These are phyloP conservation scores for Blastomyces percursus DNA, from an alignment of 2,329 filamentous ascomycete genomes.

Conservation along the genomic window DNA sequence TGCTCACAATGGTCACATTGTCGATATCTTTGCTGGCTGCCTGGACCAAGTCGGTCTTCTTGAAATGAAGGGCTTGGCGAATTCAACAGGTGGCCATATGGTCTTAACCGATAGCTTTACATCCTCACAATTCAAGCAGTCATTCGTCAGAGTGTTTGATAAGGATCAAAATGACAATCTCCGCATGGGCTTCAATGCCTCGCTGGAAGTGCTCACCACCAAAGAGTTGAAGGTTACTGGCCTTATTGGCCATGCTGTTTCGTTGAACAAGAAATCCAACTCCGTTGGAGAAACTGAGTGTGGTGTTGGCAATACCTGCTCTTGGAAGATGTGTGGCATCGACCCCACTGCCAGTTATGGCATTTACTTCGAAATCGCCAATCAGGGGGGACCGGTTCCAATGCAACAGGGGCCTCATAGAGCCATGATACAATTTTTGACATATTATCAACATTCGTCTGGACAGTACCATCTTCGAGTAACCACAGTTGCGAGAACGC, in stretches of 20 bases:
- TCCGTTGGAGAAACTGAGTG: constrained; percentile 97
- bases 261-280: constrained; percentile 93
- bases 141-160: constrained; percentile 92
- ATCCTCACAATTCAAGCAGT: constrained; percentile 98
- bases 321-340: constrained; percentile 99
- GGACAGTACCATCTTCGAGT: constrained; percentile 94
- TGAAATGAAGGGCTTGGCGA: constrained; percentile 96
- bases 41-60: constrained; percentile 93
- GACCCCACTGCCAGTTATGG: constrained; percentile 89
- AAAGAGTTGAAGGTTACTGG: constrained; percentile 98
- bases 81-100: constrained; percentile 96
- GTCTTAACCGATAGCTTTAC: constrained; percentile 97
- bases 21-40: constrained; percentile 96
- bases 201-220: constrained; percentile 87
- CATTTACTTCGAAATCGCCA: constrained; percentile 95
- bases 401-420: constrained; percentile 81
- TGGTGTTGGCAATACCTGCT: constrained; percentile 95
- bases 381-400: constrained; percentile 74
- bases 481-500: constrained; percentile 80
- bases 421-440: constrained; percentile 95
- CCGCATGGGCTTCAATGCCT: constrained; percentile 96
- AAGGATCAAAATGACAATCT: constrained; percentile 93
- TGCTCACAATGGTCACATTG: constrained; percentile 91
- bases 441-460: constrained; percentile 95
- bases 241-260: constrained; percentile 91